A percentile compares a stretch with the other conserved stretches of the same genome.
phyloP scores from a whole-genome alignment of 2,329 filamentous ascomycete species.

The Talaromyces piceae region DNA sequence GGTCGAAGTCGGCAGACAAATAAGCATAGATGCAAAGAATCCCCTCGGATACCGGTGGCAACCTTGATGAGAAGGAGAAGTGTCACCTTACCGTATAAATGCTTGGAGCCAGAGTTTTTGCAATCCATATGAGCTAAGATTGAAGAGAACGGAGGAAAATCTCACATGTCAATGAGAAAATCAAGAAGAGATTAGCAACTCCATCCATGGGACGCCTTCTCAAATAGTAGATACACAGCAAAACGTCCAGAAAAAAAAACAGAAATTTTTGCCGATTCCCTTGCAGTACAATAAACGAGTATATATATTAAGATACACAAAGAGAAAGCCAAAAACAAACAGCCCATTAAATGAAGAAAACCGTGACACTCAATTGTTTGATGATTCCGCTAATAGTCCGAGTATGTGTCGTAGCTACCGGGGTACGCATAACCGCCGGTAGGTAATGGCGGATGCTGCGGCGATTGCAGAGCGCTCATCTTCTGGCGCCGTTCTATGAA shows the following conservation, averaged over 20 bases:
- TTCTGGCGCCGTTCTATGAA: conserved; percentile 31
- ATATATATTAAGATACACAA: conserved; percentile 1
- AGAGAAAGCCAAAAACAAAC: not conserved
- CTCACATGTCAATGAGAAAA: not conserved
- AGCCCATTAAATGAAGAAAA: conserved; percentile 1
- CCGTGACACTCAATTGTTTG: not conserved
- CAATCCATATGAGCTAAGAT: not conserved
- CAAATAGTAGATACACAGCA: not conserved
- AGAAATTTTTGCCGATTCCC: conserved; percentile 2
- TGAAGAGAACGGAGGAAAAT: not conserved
- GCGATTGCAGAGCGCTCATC: conserved; percentile 17
- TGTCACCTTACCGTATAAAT: too few species aligned
- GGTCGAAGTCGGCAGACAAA: too few species aligned
- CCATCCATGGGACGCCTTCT: not conserved
- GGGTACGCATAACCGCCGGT: conserved; percentile 23
- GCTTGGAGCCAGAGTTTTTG: too few species aligned
- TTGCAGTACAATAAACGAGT: not conserved
- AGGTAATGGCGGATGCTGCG: conserved; percentile 15
- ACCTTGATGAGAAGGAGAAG: too few species aligned
- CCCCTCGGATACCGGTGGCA: too few species aligned
- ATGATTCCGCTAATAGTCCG: conserved; percentile 29
- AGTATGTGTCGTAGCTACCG: conserved; percentile 28
- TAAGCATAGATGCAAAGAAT: too few species aligned
- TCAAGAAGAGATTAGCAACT: not conserved
- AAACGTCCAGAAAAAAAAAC: conserved; percentile 2